phyloP scores from a whole-genome alignment of 2,329 filamentous ascomycete species.

The Pseudogymnoascus sp. region DNA sequence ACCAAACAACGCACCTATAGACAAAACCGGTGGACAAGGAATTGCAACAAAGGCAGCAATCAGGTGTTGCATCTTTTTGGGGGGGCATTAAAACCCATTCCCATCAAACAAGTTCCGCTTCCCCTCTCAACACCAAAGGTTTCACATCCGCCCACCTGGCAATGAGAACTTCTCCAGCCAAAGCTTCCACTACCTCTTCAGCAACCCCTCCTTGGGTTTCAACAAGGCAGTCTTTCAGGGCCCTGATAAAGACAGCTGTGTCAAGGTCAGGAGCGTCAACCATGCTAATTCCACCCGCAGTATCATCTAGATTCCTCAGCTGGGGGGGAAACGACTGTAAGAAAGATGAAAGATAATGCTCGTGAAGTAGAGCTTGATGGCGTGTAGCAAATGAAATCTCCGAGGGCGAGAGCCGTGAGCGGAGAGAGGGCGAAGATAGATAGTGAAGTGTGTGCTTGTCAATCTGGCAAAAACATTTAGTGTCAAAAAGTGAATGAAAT shows the following conservation, averaged over 20 bases:
- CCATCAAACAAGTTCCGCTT: slow-evolving; percentile 49
- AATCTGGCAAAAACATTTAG: slow-evolving; percentile 45
- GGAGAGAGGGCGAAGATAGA: slow-evolving; percentile 48
- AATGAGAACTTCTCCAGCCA: slow-evolving; percentile 59
- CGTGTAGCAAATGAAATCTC: slow-evolving; percentile 78
- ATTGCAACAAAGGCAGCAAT: not conserved
- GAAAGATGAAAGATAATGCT: slow-evolving; percentile 81
- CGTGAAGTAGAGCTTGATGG: slow-evolving; percentile 76
- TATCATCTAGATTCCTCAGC: slow-evolving; percentile 83
- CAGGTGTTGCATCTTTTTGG: not conserved
- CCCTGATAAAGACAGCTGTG: slow-evolving; percentile 74
- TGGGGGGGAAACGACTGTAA: slow-evolving; percentile 70
- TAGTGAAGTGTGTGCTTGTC: slow-evolving; percentile 72
- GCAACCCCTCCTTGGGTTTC: slow-evolving; percentile 56
- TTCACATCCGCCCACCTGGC: slow-evolving; percentile 71
- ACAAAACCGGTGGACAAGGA: not conserved
- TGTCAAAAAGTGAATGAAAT: not conserved
- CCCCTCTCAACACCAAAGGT: slow-evolving; percentile 44
- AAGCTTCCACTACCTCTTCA: slow-evolving; percentile 52
- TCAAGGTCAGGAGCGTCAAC: slow-evolving; percentile 79
- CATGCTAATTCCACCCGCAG: slow-evolving; percentile 84
- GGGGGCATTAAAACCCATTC: not conserved
- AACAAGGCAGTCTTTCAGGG: slow-evolving; percentile 54
- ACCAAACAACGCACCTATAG: not conserved
- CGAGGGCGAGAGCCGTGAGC: slow-evolving; percentile 60